Evolutionary conservation across 2,329 filamentous ascomycete species (phyloP).

Genomic region (Tolypocladium guangdongense): DNA sequence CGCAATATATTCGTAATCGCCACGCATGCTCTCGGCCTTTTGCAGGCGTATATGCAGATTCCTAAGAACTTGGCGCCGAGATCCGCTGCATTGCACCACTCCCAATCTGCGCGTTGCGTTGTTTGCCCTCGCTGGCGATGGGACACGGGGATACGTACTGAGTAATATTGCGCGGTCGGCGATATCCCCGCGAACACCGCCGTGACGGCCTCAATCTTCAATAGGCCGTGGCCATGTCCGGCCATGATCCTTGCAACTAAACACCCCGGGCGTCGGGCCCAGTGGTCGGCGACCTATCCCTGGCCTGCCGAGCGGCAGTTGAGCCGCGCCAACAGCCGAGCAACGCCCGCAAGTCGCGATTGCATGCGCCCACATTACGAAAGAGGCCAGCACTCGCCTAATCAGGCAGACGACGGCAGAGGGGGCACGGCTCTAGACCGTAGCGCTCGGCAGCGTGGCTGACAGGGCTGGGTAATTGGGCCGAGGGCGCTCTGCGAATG

Average conservation of each 20-base stretch:
- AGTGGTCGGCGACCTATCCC: neutral
- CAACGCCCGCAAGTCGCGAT: neutral
- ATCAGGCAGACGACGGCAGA: neutral
- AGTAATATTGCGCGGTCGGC: neutral
- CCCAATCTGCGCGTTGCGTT: neutral
- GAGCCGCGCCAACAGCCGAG: neutral
- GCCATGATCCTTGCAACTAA: neutral
- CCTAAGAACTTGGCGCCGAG: neutral
- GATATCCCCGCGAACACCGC: neutral
- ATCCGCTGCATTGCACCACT: neutral
- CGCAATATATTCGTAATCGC: neutral
- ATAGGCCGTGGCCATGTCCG: neutral
- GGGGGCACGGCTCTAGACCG: neutral
- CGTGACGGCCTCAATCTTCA: neutral
- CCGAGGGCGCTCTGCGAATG: neutral
- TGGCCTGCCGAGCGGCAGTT: neutral
- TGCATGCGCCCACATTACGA: conserved; percentile 1
- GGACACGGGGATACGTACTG: neutral
- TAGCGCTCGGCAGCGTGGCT: neutral
- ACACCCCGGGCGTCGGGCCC: neutral
- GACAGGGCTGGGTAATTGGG: neutral
- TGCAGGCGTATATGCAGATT: neutral
- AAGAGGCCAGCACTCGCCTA: neutral
- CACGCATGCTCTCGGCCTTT: neutral
- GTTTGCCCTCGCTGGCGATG: neutral